A percentile compares a stretch with the other conserved stretches of the same genome.
These are phyloP conservation scores for Erigeron philadelphicus DNA, from an alignment of 140 eudicot genomes.

Conservation along the genomic window DNA sequence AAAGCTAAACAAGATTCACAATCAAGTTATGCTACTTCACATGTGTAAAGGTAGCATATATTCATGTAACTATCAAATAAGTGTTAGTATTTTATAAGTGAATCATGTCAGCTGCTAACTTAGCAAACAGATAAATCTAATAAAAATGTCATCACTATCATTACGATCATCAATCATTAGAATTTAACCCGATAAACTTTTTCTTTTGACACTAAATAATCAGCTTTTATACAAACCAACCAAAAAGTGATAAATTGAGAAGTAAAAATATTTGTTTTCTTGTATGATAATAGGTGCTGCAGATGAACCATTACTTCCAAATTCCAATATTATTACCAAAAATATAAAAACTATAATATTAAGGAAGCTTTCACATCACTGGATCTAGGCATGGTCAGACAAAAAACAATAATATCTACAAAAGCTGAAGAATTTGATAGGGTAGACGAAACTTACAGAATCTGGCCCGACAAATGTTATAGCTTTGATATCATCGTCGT, in stretches of 20 bases:
- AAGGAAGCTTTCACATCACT: conserved; percentile 9
- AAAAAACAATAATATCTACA: background rate
- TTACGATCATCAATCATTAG: background rate
- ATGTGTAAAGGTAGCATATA: background rate
- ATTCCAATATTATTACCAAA: background rate
- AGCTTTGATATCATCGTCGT: conserved; percentile 72
- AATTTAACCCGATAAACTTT: conserved; percentile 9
- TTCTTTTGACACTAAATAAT: background rate
- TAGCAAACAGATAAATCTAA: background rate
- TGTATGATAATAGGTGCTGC: background rate
- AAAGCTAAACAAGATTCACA: background rate
- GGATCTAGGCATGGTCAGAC: background rate
- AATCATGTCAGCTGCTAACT: conserved; percentile 10
- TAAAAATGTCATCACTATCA: background rate
- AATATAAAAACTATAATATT: background rate
- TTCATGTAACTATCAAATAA: background rate
- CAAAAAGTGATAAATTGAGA: background rate
- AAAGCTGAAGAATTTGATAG: conserved; percentile 11
- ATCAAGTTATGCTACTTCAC: background rate
- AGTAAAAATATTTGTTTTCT: background rate
- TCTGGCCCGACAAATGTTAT: conserved; percentile 73
- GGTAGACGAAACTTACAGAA: conserved; percentile 43
- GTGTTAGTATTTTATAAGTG: conserved; percentile 2
- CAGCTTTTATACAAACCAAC: conserved; percentile 1
- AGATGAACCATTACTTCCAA: background rate